Conservation (phyloP, 129 eudicot species). For the Escallonia rubra region DNA sequence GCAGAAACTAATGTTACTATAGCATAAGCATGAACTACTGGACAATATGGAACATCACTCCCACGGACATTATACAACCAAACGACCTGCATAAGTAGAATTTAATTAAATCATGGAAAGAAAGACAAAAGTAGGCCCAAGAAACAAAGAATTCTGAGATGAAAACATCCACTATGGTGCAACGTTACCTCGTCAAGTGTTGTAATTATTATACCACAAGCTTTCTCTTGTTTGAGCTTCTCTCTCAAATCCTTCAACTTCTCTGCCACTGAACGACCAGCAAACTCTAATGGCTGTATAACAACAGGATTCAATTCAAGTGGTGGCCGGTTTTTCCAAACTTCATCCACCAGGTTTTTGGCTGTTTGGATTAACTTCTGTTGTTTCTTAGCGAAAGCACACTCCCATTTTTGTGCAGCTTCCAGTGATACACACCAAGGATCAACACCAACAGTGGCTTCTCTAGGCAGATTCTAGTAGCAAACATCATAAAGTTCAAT, state of each 20-base stretch:
- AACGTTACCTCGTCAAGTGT: slow-evolving; percentile 82
- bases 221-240: slow-evolving; percentile 55
- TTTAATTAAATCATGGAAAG: not conserved
- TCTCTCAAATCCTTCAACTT: slow-evolving; percentile 77
- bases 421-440: slow-evolving; percentile 92
- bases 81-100: slow-evolving; percentile 55
- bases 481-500: slow-evolving; percentile 18
- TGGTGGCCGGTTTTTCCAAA: slow-evolving; percentile 82
- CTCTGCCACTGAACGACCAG: slow-evolving; percentile 86
- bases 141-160: not conserved
- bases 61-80: slow-evolving; percentile 95
- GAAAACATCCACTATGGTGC: not conserved
- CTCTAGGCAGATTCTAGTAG: slow-evolving; percentile 66
- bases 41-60: slow-evolving; percentile 80
- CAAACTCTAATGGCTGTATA: slow-evolving; percentile 69
- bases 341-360: slow-evolving; percentile 84
- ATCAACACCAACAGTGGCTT: slow-evolving; percentile 75
- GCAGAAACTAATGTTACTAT: slow-evolving; percentile 70
- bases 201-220: slow-evolving; percentile 63
- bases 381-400: slow-evolving; percentile 57
- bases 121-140: not conserved
- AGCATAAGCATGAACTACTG: slow-evolving; percentile 95
- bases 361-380: slow-evolving; percentile 73
- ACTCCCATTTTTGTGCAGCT: slow-evolving; percentile 86
- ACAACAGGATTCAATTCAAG: slow-evolving; percentile 61